Evolutionary conservation across 805 yeast species (phyloP).

Genomic region (Kodamaea hsintzibuensis): DNA sequence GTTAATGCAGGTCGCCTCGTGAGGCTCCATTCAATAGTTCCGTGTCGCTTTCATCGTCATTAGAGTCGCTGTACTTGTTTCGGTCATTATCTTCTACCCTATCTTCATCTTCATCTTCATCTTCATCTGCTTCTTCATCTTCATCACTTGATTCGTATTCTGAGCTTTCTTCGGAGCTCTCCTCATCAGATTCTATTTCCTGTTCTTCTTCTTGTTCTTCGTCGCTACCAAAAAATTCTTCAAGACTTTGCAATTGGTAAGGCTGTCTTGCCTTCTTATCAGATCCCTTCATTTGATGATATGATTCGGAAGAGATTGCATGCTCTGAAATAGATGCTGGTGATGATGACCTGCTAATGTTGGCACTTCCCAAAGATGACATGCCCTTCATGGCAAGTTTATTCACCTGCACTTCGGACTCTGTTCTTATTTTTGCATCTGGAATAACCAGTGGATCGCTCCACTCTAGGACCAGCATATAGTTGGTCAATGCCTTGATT

Average conservation of each 20-base stretch:
- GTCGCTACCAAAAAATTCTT: slow-evolving; percentile 70
- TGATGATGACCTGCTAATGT: slow-evolving; percentile 17
- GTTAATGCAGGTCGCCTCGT: slow-evolving; percentile 4
- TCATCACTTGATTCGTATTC: slow-evolving; percentile 14
- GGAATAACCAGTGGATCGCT: slow-evolving; percentile 32
- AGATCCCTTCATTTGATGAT: slow-evolving; percentile 1
- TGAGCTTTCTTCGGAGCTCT: slow-evolving; percentile 4
- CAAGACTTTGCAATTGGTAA: slow-evolving; percentile 73
- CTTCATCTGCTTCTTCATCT: slow-evolving; percentile 19
- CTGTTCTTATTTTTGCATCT: slow-evolving; percentile 32
- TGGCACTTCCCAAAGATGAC: slow-evolving; percentile 3
- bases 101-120: slow-evolving; percentile 20
- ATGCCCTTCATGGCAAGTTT: slow-evolving; percentile 13
- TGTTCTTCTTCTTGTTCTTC: slow-evolving; percentile 16
- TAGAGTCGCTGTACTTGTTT: neutral
- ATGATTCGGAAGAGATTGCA: slow-evolving; percentile 25
- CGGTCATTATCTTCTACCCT: slow-evolving; percentile 20
- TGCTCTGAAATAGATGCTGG: slow-evolving; percentile 21
- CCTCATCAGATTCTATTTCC: slow-evolving; percentile 16
- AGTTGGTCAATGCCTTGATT: neutral
- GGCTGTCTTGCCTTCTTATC: slow-evolving; percentile 22
- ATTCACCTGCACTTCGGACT: slow-evolving; percentile 14
- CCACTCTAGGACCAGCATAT: slow-evolving; percentile 40
- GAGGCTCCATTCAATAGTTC: slow-evolving; percentile 1
- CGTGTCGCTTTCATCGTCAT: neutral